These are phyloP conservation scores for Rugonectria rugulosa DNA, from an alignment of 2,329 filamentous ascomycete species.

Conservation along the genomic window DNA sequence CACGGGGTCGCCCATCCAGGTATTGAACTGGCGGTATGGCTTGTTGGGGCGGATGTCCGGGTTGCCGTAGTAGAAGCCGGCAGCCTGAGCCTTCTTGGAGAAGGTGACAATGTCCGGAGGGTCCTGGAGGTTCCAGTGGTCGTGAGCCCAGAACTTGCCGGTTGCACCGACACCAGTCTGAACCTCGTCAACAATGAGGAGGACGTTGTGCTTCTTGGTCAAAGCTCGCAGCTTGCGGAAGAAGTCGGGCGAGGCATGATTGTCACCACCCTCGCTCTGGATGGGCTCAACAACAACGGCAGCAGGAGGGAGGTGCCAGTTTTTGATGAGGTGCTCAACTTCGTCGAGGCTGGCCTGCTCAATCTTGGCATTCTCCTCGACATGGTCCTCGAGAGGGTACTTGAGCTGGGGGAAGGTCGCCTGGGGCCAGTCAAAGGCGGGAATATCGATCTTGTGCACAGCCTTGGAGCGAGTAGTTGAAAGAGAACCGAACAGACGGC, in stretches of 20 bases:
- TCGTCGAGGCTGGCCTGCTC: constrained; percentile 84
- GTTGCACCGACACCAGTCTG: constrained; percentile 94
- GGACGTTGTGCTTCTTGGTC: constrained; percentile 78
- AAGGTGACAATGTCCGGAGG: constrained; percentile 96
- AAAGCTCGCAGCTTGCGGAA: constrained; percentile 84
- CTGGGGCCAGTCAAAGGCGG: constrained; percentile 94
- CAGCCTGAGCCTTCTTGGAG: constrained; percentile 93
- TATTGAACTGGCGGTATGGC: constrained; percentile 96
- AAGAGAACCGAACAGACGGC: constrained; percentile 85
- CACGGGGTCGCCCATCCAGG: constrained; percentile 94
- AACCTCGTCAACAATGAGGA: constrained; percentile 93
- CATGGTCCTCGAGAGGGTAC: constrained; percentile 85
- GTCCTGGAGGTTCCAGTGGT: constrained; percentile 84
- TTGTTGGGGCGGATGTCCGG: constrained; percentile 84
- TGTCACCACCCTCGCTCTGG: constrained; percentile 93
- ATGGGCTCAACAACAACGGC: constrained; percentile 90
- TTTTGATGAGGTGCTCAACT: constrained; percentile 81
- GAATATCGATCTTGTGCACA: constrained; percentile 94
- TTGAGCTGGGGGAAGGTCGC: constrained; percentile 85
- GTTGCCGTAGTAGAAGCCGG: constrained; percentile 91
- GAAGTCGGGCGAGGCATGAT: constrained; percentile 88
- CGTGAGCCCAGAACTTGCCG: constrained; percentile 95
- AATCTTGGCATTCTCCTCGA: constrained; percentile 79
- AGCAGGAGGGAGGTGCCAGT: constrained; percentile 79
- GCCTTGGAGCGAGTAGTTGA: constrained; percentile 92